A percentile compares a stretch with the other conserved stretches of the same genome.
Conservation (phyloP, 139 green algal genomes). For the Chlorella ohadii region DNA sequence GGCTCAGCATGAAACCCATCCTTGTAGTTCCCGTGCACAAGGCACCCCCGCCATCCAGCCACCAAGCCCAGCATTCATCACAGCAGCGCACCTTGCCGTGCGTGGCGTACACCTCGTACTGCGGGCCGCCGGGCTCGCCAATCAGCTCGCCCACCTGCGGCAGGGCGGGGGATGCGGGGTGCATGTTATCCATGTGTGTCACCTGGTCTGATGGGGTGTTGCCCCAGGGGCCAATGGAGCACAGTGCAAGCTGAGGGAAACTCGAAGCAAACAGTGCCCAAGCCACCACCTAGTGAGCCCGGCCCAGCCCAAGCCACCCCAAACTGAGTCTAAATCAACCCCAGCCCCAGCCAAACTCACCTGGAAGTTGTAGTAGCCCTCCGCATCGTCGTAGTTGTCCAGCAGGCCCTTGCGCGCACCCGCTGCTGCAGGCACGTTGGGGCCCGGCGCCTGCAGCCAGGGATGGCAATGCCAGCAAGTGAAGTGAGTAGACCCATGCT, state of each 20-base stretch:
- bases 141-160: slow-evolving; percentile 33
- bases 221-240: no score
- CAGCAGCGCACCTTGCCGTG: slow-evolving; percentile 65
- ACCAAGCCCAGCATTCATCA: no score
- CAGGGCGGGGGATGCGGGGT: neutral
- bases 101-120: slow-evolving; percentile 80
- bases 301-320: no score
- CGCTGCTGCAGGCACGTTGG: neutral
- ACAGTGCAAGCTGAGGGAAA: no score
- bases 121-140: slow-evolving; percentile 83
- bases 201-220: no score
- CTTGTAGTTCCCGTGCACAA: no score
- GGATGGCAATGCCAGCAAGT: neutral
- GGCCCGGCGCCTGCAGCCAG: neutral
- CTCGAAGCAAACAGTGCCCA: no score
- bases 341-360: slow-evolving; percentile 10
- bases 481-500: neutral
- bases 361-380: slow-evolving; percentile 98
- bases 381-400: slow-evolving; percentile 94
- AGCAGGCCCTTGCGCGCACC: slow-evolving; percentile 48
- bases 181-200: neutral
- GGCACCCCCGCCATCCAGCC: no score
- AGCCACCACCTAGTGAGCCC: no score
- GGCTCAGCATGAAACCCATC: no score
- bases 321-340: no score